Evolutionary conservation across 495 filamentous ascomycete genomes (phyloP).

Genomic region (Sordaria brevicollis): DNA sequence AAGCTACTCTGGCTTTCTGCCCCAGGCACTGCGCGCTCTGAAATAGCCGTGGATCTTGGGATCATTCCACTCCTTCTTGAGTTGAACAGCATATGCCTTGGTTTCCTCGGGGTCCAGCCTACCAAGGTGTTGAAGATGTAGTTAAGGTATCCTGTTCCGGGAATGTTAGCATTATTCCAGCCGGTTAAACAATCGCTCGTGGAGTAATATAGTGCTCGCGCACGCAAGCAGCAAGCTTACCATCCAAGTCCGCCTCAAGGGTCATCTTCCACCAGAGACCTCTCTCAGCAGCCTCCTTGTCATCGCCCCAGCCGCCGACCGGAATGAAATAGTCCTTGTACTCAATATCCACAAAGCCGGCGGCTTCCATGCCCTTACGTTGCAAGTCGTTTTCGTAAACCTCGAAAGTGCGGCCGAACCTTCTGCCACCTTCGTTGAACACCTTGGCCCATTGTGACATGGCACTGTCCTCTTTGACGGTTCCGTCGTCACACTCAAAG

Average conservation of each 20-base stretch:
- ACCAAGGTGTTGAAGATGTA: neutral
- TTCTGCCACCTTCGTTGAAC: constrained; percentile 8
- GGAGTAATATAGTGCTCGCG: neutral
- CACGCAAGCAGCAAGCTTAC: neutral
- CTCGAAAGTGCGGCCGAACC: constrained; percentile 7
- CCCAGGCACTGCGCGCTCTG: neutral
- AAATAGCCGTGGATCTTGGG: neutral
- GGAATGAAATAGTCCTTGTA: constrained; percentile 8
- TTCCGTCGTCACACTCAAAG: constrained; percentile 10
- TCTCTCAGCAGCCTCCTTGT: neutral
- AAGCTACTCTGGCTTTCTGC: neutral
- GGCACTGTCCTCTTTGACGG: constrained; percentile 2
- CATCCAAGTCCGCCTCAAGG: neutral
- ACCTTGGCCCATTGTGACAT: constrained; percentile 14
- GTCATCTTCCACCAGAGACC: neutral
- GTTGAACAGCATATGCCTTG: neutral
- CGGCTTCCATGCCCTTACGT: constrained; percentile 27
- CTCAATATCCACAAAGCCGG: constrained; percentile 21
- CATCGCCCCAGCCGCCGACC: neutral
- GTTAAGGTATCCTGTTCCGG: neutral
- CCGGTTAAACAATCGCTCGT: neutral
- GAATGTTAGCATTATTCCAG: neutral
- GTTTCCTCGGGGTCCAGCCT: neutral
- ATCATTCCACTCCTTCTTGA: neutral
- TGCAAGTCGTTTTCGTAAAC: constrained; percentile 17